Evolutionary conservation across 2,329 filamentous ascomycete species (phyloP).

Genomic region (Sarocladiaceae sp.): DNA sequence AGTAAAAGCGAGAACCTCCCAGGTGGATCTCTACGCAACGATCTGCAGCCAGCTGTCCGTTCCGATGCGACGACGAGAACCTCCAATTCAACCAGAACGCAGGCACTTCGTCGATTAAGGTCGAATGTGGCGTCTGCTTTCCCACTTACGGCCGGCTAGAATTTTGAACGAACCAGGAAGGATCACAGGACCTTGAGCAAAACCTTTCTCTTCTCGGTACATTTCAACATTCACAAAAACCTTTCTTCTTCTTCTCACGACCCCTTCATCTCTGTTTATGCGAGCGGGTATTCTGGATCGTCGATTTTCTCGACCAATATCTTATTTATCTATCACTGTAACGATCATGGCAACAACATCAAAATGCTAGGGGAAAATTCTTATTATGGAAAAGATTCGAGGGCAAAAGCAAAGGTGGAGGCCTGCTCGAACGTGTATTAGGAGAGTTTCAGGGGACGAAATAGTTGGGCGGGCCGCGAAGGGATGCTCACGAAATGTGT

Average conservation of each 20-base stretch:
- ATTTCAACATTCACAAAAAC: too few relatives aligned
- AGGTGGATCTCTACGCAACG: too few relatives aligned
- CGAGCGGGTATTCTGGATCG: conserved; percentile 6
- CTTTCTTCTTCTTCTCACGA: background rate
- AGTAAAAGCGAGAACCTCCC: too few relatives aligned
- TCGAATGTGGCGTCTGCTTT: too few relatives aligned
- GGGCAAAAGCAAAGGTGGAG: background rate
- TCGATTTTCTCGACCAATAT: background rate
- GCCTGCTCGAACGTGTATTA: background rate
- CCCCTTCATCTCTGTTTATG: conserved; percentile 1
- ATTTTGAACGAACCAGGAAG: too few relatives aligned
- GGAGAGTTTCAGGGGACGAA: too few relatives aligned
- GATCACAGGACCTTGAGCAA: too few relatives aligned
- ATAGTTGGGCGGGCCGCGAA: too few relatives aligned
- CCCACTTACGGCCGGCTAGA: conserved; percentile 5
- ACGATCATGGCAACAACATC: conserved; percentile 8
- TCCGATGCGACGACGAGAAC: too few relatives aligned
- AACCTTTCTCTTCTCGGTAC: background rate
- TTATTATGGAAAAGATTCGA: background rate
- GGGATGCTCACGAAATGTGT: conserved; percentile 20
- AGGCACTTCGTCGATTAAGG: background rate
- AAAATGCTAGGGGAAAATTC: too few relatives aligned
- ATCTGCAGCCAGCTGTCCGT: too few relatives aligned
- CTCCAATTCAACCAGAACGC: background rate
- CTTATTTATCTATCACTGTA: conserved; percentile 4